Evolutionary conservation across 805 yeast genomes (phyloP).

Genomic region (Wickerhamiella siamensis): DNA sequence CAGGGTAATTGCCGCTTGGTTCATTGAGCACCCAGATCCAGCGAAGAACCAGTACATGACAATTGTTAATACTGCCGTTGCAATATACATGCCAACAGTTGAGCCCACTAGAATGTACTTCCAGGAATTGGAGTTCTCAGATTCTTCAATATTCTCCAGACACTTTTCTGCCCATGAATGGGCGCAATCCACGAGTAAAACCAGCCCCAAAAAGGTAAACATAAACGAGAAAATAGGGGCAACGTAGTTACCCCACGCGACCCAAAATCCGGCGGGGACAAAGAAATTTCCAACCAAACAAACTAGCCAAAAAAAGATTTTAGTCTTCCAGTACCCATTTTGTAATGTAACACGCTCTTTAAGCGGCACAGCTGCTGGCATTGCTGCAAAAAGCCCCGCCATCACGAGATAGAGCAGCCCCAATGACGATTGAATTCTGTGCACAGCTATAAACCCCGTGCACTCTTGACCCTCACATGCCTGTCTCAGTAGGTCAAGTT

Average conservation of each 20-base stretch:
- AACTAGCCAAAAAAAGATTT: slow-evolving; percentile 37
- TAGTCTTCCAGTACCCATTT: slow-evolving; percentile 83
- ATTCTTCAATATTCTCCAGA: slow-evolving; percentile 76
- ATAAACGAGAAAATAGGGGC: slow-evolving; percentile 73
- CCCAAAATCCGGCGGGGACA: slow-evolving; percentile 76
- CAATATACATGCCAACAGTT: slow-evolving; percentile 70
- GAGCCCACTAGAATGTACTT: slow-evolving; percentile 70
- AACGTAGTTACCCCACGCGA: slow-evolving; percentile 81
- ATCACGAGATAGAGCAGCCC: slow-evolving; percentile 64
- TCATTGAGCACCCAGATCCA: slow-evolving; percentile 69
- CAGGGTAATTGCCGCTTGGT: slow-evolving; percentile 69
- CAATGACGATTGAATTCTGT: slow-evolving; percentile 75
- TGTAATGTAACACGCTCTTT: slow-evolving; percentile 73
- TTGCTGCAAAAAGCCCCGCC: slow-evolving; percentile 55
- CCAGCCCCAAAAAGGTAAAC: slow-evolving; percentile 79
- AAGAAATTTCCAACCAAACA: slow-evolving; percentile 51
- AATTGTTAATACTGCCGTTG: slow-evolving; percentile 55
- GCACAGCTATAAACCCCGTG: slow-evolving; percentile 92
- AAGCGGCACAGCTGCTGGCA: slow-evolving; percentile 32
- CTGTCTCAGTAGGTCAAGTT: slow-evolving; percentile 55
- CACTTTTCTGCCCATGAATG: slow-evolving; percentile 98
- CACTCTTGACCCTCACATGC: slow-evolving; percentile 71
- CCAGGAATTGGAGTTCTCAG: slow-evolving; percentile 61
- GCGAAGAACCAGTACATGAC: slow-evolving; percentile 77
- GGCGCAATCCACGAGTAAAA: slow-evolving; percentile 87